Base-by-base conservation (phyloP, 306 rosid species). In the Glycyrrhiza uralensis region DNA sequence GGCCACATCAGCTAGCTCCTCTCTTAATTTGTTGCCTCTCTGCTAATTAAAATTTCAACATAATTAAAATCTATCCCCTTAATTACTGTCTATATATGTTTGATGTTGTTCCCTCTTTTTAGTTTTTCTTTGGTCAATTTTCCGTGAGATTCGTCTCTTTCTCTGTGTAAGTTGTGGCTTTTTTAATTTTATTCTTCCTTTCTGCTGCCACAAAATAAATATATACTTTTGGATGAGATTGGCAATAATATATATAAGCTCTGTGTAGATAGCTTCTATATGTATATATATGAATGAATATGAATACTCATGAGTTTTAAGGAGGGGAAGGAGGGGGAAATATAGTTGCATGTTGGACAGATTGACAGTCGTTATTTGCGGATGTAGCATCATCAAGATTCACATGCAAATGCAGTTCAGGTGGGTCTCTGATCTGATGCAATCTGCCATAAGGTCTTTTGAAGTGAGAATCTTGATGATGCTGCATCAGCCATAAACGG, bases 381-480 rank as follows among this genome's bases (percentile, higher is more conserved):
- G 97, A 82, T 75, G 98, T 82, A 76, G 98, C 92, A 93, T 87
- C 90, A 84, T 87, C 97, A 93, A 93, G 98, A 93, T 93, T 93
- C 97, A 90, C 97, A 90, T 83, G 83, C 80, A 85, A 77, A 80
- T 83, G 74, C 77, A 64, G 44, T 83, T 72, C 77, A 64, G 44
- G 47, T 52, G 59, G 61, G 63, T 12, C 41, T 68, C 15, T 68
- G 47, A 65, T 76, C 35, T 26, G 44, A 49, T 72, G 35, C 47
- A 73, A 66, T 39, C 38, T 28, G 47, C 80, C 79, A 42, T 66
- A 20, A n/a, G 63, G 68, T 76, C 62, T 77, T 62, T 81, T 77
- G 66, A 75, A 80, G 22, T 93, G 98, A 91, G 98, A 93, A 91
- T 93, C 98, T 93, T 91, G 98, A 93, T 93, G 98, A 93, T 93